These are phyloP conservation scores for Skeletonema marinoi DNA, from an alignment of 108 stramenopile genomes.

Conservation along the genomic window DNA sequence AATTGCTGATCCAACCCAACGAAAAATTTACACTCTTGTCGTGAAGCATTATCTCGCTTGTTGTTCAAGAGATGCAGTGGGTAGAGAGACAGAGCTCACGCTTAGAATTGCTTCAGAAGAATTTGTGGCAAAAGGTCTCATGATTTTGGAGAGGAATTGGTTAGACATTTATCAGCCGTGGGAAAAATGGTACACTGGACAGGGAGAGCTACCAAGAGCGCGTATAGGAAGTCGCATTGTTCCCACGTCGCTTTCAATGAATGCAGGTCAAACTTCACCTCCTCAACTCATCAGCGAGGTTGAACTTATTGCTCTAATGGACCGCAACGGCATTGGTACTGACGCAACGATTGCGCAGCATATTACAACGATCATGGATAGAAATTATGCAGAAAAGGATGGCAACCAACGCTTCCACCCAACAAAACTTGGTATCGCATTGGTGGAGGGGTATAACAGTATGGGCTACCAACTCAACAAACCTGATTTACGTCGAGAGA, in stretches of 20 bases:
- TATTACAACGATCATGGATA: constrained; percentile 83
- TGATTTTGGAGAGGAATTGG: constrained; percentile 90
- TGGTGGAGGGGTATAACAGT: constrained; percentile 93
- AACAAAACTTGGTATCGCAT: constrained; percentile 86
- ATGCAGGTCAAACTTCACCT: constrained; percentile 75
- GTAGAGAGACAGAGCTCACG: constrained; percentile 82
- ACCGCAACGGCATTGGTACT: constrained; percentile 89
- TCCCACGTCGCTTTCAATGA: constrained; percentile 72
- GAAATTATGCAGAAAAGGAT: constrained; percentile 85
- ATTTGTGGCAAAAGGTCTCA: constrained; percentile 86
- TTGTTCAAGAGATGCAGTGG: constrained; percentile 94
- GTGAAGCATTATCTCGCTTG: constrained; percentile 98
- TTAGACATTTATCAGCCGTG: constrained; percentile 89
- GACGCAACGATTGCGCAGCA: constrained; percentile 94
- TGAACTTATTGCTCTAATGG: constrained; percentile 87
- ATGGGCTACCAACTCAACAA: constrained; percentile 96
- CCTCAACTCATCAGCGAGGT: constrained; percentile 79
- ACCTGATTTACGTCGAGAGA: constrained; percentile 85
- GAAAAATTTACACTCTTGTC: constrained; percentile 89
- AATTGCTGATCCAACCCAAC: constrained; percentile 72
- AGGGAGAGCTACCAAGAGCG: constrained; percentile 78
- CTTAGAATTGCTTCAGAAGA: constrained; percentile 89
- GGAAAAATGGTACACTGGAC: constrained; percentile 91
- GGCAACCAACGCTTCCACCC: constrained; percentile 76
- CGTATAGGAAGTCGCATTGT: constrained; percentile 73